Evolutionary conservation across 768 basidiomycete species (phyloP), one percentile per base, ranked within the genome.

Genomic region (Psilocybe cubensis): DNA sequence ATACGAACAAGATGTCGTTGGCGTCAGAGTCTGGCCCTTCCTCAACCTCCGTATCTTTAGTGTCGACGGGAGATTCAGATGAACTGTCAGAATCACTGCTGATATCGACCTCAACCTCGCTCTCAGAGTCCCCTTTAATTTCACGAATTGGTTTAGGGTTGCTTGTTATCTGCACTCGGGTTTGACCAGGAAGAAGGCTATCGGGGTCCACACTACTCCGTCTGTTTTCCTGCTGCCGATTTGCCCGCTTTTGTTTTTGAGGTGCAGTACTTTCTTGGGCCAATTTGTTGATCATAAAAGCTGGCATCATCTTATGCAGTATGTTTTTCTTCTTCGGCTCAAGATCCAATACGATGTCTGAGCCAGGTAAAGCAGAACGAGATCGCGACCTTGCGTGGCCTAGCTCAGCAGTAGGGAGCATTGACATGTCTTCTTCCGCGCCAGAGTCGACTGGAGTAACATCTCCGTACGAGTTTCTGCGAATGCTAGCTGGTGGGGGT

Each of bases 91-190:
- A 69, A 41, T 60, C 54, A 31, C 62, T 56, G 23, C n/a, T 49
- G 29, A 27, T 49, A 18, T 17, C 21, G 4, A 59, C 33, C 55
- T 64, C 70, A 5, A 69, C 52, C 57, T 70, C 63, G 69, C 85
- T 88, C 65, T 89, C 87, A 1, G 85, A 69, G 60, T 89, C 89
- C 6, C 87, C 88, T 59, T 73, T 81, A 51, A 89, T 76, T 5
- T 81, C 78, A 33, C 64, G 62, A 20, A 65, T 40, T 51, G 73
- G 68, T 49, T 61, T 71, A 6, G 74, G 67, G 24, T 69, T 68
- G 20, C 59, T 57, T 25, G 74, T 65, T 42, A 68, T 72, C 43
- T 79, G 75, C 46, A 73, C 69, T 21, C 79, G 75, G 21, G 83
- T 79, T 60, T 82, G 76, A 3, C 87, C 85, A 0, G 86, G 85